Conservation (phyloP, 805 yeast genomes). For the Starmerella scarabaei region DNA sequence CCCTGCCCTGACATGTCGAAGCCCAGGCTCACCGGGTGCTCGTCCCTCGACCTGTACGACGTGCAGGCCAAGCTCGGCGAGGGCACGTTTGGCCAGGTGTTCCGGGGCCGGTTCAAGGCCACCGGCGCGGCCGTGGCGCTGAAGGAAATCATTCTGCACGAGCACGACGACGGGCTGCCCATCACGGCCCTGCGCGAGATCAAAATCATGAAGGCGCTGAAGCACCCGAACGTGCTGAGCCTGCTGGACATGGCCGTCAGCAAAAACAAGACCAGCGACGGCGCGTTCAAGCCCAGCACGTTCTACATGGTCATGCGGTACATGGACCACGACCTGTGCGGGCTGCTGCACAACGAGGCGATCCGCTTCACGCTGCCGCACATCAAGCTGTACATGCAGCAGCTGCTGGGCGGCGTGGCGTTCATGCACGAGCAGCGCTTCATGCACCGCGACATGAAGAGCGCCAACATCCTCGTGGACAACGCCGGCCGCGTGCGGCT, state of each 20-base stretch:
- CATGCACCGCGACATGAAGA: constrained; percentile 85
- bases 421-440: constrained; percentile 54
- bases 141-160: constrained; percentile 68
- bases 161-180: constrained; percentile 70
- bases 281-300: constrained; percentile 23
- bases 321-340: constrained; percentile 85
- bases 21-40: constrained; percentile 25
- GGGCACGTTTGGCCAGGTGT: constrained; percentile 85
- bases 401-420: constrained; percentile 65
- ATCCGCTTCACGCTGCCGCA: constrained; percentile 49
- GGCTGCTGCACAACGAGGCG: constrained; percentile 68
- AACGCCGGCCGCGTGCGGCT: constrained; percentile 65
- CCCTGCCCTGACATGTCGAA: not conserved
- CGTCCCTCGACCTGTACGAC: constrained; percentile 26
- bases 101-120: constrained; percentile 50
- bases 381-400: constrained; percentile 70
- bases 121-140: constrained; percentile 63
- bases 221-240: constrained; percentile 60
- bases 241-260: constrained; percentile 61
- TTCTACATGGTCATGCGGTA: constrained; percentile 87
- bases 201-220: constrained; percentile 56
- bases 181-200: constrained; percentile 92
- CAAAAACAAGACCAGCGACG: constrained; percentile 13
- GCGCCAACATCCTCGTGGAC: constrained; percentile 84
- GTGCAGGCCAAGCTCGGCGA: constrained; percentile 44